Evolutionary conservation across 2,329 filamentous ascomycete genomes (phyloP), one percentile per base, ranked within the genome.

Genomic region (Tricladium varicosporioides): DNA sequence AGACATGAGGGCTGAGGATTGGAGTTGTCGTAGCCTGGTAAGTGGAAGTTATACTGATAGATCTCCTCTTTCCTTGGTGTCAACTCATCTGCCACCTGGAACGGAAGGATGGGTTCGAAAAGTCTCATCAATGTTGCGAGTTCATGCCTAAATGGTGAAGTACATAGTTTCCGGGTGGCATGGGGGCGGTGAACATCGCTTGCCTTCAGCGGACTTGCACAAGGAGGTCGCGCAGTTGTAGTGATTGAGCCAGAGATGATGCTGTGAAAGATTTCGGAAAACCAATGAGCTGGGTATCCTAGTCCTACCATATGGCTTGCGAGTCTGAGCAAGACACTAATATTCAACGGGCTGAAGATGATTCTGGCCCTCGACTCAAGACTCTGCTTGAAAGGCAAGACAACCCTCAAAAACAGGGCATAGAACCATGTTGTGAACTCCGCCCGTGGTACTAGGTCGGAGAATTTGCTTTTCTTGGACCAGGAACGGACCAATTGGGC

Each of bases 221-320:
- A 32, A 9, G 60, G 57, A 2, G 60, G 57, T 2, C 54, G 50
- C 9, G 43, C 42, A 2, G 47, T 57, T 5, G 58, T 64, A 5
- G 18, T 27, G 11, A 64, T 51, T 14, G 51, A 61, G 44, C 54
- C 48, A 10, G 47, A 15, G 11, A 63, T 36, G 33, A 63, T 60
- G 14, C 49, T 60, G 22, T n/a, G 48, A 2, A 64, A 48, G 9
- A 36, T 15, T 36, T 63, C 57, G 11, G 57, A 59, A 5, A 64
- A 36, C 60, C 59, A 63, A 43, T 64, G 57, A n/a, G 55, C 53
- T 8, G 57, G 60, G 36, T 64, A 64, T 15, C 59, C 60, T 9
- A 63, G 31, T 2, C 15, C 31, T 5, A 33, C 36, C 1, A 63
- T 48, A 44, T 61, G 53, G 2, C 33, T 10, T 5, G 60, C 57